phyloP scores from a whole-genome alignment of 306 rosid genomes.

The Castanea sativa region DNA sequence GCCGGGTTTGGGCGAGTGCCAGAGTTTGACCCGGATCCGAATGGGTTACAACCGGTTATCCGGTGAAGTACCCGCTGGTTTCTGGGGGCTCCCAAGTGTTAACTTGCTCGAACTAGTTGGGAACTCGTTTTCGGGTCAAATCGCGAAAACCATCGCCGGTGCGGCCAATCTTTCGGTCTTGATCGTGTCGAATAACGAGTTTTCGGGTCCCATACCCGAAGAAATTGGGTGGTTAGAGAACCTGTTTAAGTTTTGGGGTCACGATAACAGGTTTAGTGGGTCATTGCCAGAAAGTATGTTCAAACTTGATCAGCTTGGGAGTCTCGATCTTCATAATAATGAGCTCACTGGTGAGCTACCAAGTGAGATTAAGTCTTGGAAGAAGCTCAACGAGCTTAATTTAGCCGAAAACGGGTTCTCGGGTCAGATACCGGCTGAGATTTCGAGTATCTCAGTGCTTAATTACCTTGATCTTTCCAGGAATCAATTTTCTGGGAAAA shows the following conservation, averaged over 20 bases:
- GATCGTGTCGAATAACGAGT: slow-evolving; percentile 54
- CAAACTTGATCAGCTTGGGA: slow-evolving; percentile 59
- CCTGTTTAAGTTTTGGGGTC: slow-evolving; percentile 57
- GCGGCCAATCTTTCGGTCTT: slow-evolving; percentile 59
- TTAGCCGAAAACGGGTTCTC: slow-evolving; percentile 60
- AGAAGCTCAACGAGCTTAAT: slow-evolving; percentile 74
- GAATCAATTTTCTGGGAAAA: slow-evolving; percentile 60
- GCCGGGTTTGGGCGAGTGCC: slow-evolving; percentile 52
- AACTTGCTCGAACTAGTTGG: slow-evolving; percentile 55
- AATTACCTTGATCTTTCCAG: slow-evolving; percentile 82
- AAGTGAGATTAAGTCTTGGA: slow-evolving; percentile 39
- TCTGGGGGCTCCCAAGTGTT: slow-evolving; percentile 82
- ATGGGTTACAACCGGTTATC: slow-evolving; percentile 53
- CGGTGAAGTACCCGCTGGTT: slow-evolving; percentile 65
- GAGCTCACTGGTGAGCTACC: slow-evolving; percentile 65
- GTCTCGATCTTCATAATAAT: slow-evolving; percentile 69
- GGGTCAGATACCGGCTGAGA: slow-evolving; percentile 64
- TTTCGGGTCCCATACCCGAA: slow-evolving; percentile 66
- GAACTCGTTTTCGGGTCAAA: slow-evolving; percentile 60
- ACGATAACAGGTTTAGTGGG: slow-evolving; percentile 51
- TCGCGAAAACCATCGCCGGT: slow-evolving; percentile 56
- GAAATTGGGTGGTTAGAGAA: slow-evolving; percentile 63
- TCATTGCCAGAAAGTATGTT: slow-evolving; percentile 52
- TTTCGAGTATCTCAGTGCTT: slow-evolving; percentile 57
- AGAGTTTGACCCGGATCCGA: slow-evolving; percentile 58